phyloP scores from a whole-genome alignment of 2,329 filamentous ascomycete species.

The Eutypa lata region DNA sequence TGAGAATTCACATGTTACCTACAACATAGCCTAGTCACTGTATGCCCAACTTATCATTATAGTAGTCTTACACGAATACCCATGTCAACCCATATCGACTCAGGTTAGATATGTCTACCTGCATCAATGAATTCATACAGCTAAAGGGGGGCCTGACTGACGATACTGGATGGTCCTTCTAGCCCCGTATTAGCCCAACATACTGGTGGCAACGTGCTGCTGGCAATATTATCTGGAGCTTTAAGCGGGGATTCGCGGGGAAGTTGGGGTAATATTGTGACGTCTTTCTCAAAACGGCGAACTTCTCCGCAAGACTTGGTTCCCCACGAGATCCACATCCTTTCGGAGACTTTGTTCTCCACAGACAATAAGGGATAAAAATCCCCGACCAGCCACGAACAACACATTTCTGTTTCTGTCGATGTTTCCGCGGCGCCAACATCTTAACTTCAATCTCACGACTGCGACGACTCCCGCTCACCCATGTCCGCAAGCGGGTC shows the following conservation, averaged over 20 bases:
- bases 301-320: background rate
- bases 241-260: background rate
- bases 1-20: no score
- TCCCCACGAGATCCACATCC: background rate
- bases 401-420: background rate
- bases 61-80: background rate
- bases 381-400: background rate
- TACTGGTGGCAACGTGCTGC: background rate
- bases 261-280: background rate
- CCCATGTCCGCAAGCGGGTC: background rate
- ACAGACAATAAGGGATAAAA: background rate
- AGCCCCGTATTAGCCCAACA: no score
- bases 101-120: background rate
- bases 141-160: background rate
- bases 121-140: background rate
- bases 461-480: background rate
- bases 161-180: background rate
- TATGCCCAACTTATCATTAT: background rate
- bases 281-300: background rate
- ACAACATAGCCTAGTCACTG: background rate
- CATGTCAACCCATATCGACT: background rate
- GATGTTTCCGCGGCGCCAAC: no score
- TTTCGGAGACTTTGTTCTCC: background rate
- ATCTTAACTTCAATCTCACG: no score
- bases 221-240: background rate